Conservation (phyloP, 1,284 basidiomycete species). For the Tetrapyrgos nigripes region DNA sequence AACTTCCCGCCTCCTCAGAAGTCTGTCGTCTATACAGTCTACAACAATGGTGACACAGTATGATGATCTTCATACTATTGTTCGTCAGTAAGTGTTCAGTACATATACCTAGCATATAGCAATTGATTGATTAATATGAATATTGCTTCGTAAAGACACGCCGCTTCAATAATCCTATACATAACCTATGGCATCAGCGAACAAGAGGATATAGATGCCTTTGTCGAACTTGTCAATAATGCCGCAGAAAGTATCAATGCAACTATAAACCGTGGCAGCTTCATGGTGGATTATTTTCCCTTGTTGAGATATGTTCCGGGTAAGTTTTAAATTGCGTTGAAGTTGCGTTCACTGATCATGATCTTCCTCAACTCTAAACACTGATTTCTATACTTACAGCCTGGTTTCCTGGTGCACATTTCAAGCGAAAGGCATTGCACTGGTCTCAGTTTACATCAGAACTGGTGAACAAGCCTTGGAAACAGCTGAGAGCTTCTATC, state of each 20-base stretch:
- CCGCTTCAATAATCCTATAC: constrained; percentile 31
- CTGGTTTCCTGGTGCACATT: constrained; percentile 39
- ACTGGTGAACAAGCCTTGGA: constrained; percentile 26
- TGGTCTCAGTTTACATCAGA: constrained; percentile 20
- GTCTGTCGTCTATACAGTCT: constrained; percentile 3
- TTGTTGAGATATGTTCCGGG: constrained; percentile 29
- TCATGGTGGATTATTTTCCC: constrained; percentile 39
- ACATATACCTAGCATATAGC: not conserved
- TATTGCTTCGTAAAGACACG: constrained; percentile 19
- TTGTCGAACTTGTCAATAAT: constrained; percentile 28
- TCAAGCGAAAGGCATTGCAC: constrained; percentile 31
- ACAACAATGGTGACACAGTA: not conserved
- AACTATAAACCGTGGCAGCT: constrained; percentile 33
- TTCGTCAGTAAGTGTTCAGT: constrained; percentile 30
- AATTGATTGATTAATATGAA: not conserved
- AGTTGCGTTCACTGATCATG: no score
- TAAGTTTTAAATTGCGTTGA: constrained; percentile 9
- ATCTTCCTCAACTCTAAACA: no score
- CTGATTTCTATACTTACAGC: not conserved
- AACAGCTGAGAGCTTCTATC: constrained; percentile 21
- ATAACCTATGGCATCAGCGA: constrained; percentile 38
- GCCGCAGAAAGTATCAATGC: constrained; percentile 26
- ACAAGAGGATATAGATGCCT: constrained; percentile 30
- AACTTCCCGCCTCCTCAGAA: constrained; percentile 21
- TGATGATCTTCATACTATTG: constrained; percentile 28